These are phyloP conservation scores for Theileria sp. DNA, from an alignment of 169 alveolate genomes.

Conservation along the genomic window DNA sequence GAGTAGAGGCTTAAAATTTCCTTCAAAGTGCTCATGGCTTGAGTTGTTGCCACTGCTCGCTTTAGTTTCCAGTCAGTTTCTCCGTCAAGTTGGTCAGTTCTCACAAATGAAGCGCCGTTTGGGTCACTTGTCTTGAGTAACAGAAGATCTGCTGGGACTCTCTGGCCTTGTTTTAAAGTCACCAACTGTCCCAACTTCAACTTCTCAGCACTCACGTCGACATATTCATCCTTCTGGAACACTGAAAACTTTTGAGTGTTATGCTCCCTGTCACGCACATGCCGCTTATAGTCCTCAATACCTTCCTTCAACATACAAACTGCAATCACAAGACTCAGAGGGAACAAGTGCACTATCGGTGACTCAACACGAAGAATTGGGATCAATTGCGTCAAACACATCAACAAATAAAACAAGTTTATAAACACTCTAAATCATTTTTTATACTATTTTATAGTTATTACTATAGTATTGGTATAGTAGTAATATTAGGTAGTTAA, in stretches of 20 bases:
- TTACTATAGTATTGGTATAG: too few species aligned
- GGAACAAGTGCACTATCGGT: slow-evolving; percentile 93
- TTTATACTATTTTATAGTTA: not conserved
- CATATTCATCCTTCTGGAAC: slow-evolving; percentile 71
- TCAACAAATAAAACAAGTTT: slow-evolving; percentile 91
- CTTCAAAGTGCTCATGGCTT: slow-evolving; percentile 68
- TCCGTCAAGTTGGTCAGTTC: slow-evolving; percentile 99
- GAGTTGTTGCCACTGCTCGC: slow-evolving; percentile 86
- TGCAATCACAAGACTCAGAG: slow-evolving; percentile 88
- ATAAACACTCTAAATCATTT: slow-evolving; percentile 76
- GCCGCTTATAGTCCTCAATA: slow-evolving; percentile 90
- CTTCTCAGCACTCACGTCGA: slow-evolving; percentile 79
- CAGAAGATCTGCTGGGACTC: slow-evolving; percentile 97
- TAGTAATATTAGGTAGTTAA: too few species aligned
- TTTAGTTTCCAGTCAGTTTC: slow-evolving; percentile 99
- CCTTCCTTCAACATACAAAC: slow-evolving; percentile 92
- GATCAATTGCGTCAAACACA: slow-evolving; percentile 88
- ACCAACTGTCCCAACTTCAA: slow-evolving; percentile 90
- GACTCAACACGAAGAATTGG: slow-evolving; percentile 92
- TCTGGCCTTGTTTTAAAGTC: slow-evolving; percentile 85
- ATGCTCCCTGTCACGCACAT: slow-evolving; percentile 76
- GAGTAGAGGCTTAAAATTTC: slow-evolving; percentile 73
- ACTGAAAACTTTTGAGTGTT: slow-evolving; percentile 78
- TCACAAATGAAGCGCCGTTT: slow-evolving; percentile 77
- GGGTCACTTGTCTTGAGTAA: slow-evolving; percentile 81